A percentile compares a stretch with the other conserved stretches of the same genome.
phyloP scores from a whole-genome alignment of 345 rosid species.

The Dovyalis caffra region DNA sequence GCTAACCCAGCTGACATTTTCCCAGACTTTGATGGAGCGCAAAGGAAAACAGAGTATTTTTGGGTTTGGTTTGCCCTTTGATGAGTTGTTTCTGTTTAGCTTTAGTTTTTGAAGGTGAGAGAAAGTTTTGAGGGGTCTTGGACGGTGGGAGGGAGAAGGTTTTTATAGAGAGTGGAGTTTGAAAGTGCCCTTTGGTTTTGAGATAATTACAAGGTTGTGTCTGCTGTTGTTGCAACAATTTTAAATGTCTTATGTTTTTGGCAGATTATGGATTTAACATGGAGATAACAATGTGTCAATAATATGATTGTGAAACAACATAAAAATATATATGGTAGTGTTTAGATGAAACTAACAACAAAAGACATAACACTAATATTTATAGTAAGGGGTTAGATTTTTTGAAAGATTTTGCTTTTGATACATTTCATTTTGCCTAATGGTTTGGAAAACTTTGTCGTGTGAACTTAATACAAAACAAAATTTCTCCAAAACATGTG shows the following conservation, averaged over 20 bases:
- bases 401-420: constrained; percentile 1
- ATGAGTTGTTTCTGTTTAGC: not conserved
- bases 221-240: constrained; percentile 15
- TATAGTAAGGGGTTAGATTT: not conserved
- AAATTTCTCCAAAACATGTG: no score
- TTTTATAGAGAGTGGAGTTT: constrained; percentile 34
- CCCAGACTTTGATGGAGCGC: not conserved
- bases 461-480: not conserved
- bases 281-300: not conserved
- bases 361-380: constrained; percentile 8
- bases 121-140: constrained; percentile 26
- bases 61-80: not conserved
- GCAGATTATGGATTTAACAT: constrained; percentile 10
- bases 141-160: constrained; percentile 13
- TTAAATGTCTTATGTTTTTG: not conserved
- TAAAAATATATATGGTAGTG: not conserved
- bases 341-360: constrained; percentile 4
- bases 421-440: constrained; percentile 16
- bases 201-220: constrained; percentile 41
- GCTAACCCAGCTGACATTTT: constrained; percentile 61
- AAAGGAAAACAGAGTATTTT: not conserved
- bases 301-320: not conserved
- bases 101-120: not conserved
- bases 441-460: not conserved
- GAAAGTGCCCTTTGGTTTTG: constrained; percentile 32